Evolutionary conservation across 257 asterid genomes (phyloP).

Genomic region (Lantana camara): DNA sequence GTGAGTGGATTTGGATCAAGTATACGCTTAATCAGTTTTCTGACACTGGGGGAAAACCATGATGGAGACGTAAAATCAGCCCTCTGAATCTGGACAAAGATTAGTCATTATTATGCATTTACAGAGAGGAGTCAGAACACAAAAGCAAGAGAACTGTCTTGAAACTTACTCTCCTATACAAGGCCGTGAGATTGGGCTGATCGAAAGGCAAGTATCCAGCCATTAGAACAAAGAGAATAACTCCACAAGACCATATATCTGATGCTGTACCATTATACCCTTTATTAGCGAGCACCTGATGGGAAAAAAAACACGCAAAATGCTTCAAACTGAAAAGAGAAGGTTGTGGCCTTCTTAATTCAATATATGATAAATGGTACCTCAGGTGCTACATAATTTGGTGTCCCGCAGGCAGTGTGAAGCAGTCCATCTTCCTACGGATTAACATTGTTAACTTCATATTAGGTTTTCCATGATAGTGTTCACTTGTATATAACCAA

Average conservation of each 20-base stretch:
- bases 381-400: slow-evolving; percentile 91
- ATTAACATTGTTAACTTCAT: slow-evolving; percentile 11
- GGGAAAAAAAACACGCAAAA: slow-evolving; percentile 26
- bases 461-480: not conserved
- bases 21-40: slow-evolving; percentile 56
- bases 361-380: slow-evolving; percentile 39
- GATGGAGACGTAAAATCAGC: slow-evolving; percentile 70
- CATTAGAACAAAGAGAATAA: slow-evolving; percentile 81
- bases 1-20: slow-evolving; percentile 78
- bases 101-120: too few species aligned
- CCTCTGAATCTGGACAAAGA: slow-evolving; percentile 50
- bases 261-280: slow-evolving; percentile 81
- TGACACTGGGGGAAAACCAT: slow-evolving; percentile 73
- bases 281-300: slow-evolving; percentile 69
- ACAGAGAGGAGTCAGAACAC: slow-evolving; percentile 10
- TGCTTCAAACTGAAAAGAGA: slow-evolving; percentile 23
- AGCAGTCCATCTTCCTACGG: slow-evolving; percentile 76
- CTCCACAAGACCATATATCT: slow-evolving; percentile 92
- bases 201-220: slow-evolving; percentile 83
- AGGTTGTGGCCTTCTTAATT: slow-evolving; percentile 18
- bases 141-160: slow-evolving; percentile 14
- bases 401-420: slow-evolving; percentile 89
- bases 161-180: slow-evolving; percentile 62
- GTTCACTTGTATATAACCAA: not conserved
- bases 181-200: slow-evolving; percentile 56